Evolutionary conservation across 1,284 basidiomycete species (phyloP), one percentile per base, ranked within the genome.

Genomic region (Thecaphora thlaspeos): DNA sequence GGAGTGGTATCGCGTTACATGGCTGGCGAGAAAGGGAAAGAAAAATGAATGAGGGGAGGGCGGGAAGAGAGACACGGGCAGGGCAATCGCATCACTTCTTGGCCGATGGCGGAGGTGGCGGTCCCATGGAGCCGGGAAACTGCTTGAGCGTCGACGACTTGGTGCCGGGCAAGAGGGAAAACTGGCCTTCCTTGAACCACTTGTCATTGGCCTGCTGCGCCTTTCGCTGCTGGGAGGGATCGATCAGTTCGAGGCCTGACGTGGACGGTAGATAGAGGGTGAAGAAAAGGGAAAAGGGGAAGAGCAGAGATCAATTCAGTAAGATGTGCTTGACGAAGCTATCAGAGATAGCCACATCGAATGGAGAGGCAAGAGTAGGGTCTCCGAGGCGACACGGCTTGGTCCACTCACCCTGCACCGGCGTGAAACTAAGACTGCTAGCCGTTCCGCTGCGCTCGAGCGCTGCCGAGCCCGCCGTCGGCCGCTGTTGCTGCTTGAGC

Each of bases 381-480:
- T 8, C 8, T 7, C 8, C 8, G 28, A 30, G 28, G 14, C 8
- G 14, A 30, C 9, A 4, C 32, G 11, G 7, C 26, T 28, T 5
- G 26, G 26, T 4, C 9, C 11, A 34, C 32, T 14, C 74, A 36
- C 68, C 94, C 85, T 97, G 94, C 7, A 93, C 89, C 10, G 94
- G 94, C 5, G 94, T 98, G 56, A 98, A 94, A 10, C 88, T 88
- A 54, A 98, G 81, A 14, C 32, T 34, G 32, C 32, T 34, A 17
- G 32, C 32, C 4, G 41, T 43, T 15, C 43, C 43, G 15, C 43
- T 34, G 24, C 37, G 41, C 15, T 51, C 38, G 41, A 56, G n/a
- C 87, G 86, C 87, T 84, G 48, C 88, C 83, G 43, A 88, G 11
- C 11, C 32, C 32, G 32, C 15, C 32, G 32, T 34, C 86, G 55